Percentiles rank a stretch among this genome's conserved stretches.
These are phyloP conservation scores for Westerdykella ornata DNA, from an alignment of 2,329 filamentous ascomycete genomes.

Conservation along the genomic window DNA sequence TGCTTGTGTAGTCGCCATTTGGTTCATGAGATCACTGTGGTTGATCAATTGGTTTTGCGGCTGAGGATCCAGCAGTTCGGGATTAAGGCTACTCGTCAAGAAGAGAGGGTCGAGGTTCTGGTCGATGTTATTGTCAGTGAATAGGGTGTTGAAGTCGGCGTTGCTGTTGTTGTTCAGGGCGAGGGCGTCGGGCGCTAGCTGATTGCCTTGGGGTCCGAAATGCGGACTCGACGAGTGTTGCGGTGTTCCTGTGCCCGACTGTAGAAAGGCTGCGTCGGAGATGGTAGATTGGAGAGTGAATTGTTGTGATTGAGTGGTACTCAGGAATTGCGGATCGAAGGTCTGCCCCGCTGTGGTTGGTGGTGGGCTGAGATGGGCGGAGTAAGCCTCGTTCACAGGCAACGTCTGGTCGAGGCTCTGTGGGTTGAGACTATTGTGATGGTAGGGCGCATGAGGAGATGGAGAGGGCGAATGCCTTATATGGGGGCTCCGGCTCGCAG, in stretches of 20 bases:
- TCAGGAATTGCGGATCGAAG: slow-evolving; percentile 39
- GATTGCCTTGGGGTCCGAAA: slow-evolving; percentile 36
- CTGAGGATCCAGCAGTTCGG: slow-evolving; percentile 39
- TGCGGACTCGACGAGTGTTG: slow-evolving; percentile 50
- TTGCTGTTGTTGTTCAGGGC: slow-evolving; percentile 22
- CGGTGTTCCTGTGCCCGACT: slow-evolving; percentile 34
- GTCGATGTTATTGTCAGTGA: slow-evolving; percentile 49
- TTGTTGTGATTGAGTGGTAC: slow-evolving; percentile 42
- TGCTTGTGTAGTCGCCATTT: slow-evolving; percentile 48
- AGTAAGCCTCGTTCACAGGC: slow-evolving; percentile 19
- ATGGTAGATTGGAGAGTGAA: slow-evolving; percentile 39
- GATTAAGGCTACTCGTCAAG: slow-evolving; percentile 42
- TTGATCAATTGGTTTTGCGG: slow-evolving; percentile 41
- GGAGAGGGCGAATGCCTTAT: slow-evolving; percentile 64
- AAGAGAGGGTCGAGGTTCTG: slow-evolving; percentile 57
- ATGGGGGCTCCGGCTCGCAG: slow-evolving; percentile 52
- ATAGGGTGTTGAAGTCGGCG: slow-evolving; percentile 43
- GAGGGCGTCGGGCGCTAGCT: slow-evolving; percentile 31
- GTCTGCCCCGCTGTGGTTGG: slow-evolving; percentile 39
- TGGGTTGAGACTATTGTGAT: slow-evolving; percentile 48
- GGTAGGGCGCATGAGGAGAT: slow-evolving; percentile 51
- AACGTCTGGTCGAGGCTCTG: slow-evolving; percentile 51
- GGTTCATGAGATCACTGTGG: slow-evolving; percentile 43
- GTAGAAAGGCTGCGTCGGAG: slow-evolving; percentile 40
- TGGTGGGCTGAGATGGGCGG: slow-evolving; percentile 23